These are phyloP conservation scores for Orbilia oligospora DNA, from an alignment of 2,329 filamentous ascomycete genomes.

Conservation along the genomic window DNA sequence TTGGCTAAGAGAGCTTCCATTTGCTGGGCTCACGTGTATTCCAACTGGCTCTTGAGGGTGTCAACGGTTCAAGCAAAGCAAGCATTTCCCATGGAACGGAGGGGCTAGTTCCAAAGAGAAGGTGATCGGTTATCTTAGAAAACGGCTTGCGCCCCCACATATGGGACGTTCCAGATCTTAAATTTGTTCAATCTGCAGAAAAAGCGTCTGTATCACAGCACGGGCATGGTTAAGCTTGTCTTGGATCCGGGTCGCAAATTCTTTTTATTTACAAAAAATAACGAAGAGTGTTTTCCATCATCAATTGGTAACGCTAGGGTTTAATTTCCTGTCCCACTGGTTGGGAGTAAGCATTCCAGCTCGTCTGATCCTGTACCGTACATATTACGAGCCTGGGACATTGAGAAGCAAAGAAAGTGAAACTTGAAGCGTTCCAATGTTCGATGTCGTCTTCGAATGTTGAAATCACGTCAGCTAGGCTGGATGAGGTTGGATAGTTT, in stretches of 20 bases:
- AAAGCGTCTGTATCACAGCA: conserved; percentile 23
- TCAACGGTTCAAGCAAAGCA: conserved; percentile 8
- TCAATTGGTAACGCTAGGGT: neutral
- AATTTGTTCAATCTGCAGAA: conserved; percentile 18
- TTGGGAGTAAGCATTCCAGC: conserved; percentile 1
- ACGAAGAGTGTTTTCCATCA: neutral
- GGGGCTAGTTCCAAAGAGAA: neutral
- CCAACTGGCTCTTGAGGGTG: conserved; percentile 5
- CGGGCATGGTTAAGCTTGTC: conserved; percentile 4
- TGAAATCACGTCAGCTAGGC: conserved; percentile 40
- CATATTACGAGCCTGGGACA: neutral
- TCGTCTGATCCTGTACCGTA: neutral
- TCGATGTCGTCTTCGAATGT: conserved; percentile 24
- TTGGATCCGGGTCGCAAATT: conserved; percentile 1
- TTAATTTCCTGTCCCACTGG: conserved; percentile 10
- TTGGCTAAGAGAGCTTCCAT: conserved; percentile 1
- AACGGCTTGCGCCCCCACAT: conserved; percentile 17
- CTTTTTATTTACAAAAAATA: neutral
- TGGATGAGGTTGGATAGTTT: conserved; percentile 41
- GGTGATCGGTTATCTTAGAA: conserved; percentile 12
- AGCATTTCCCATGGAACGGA: conserved; percentile 1
- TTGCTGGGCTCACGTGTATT: conserved; percentile 9
- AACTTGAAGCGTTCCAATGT: conserved; percentile 39
- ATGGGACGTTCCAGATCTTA: conserved; percentile 11
- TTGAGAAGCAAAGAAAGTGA: conserved; percentile 19